Evolutionary conservation across 768 basidiomycete genomes (phyloP), one percentile per base, ranked within the genome.

Genomic region (Sarcomyxa edulis): DNA sequence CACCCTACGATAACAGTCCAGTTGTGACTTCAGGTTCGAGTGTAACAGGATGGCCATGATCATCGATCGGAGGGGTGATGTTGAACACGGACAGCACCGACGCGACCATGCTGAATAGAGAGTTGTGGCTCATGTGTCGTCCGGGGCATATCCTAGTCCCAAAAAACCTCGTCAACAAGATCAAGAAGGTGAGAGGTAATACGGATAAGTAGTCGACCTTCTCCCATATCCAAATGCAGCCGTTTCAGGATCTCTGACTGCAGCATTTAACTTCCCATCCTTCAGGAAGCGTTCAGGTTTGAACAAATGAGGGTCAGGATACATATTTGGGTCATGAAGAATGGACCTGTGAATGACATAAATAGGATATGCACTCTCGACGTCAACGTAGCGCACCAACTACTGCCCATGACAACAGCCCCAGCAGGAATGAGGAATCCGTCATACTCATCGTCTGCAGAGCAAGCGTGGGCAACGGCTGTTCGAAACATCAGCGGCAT

Each of bases 81-180:
- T 50, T 35, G 38, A 47, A 56, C 7, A 46, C 32, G 1, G 52
- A 42, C 7, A 56, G 36, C 1, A 49, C 31, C 2, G 49, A 49
- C 4, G 48, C 38, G 8, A 52, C 37, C 22, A 45, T 33, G n/a
- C 46, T 43, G 33, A 41, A 56, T 10, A 54, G 23, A 3, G 48
- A 38, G 9, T 47, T 43, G 33, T 48, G 27, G 9, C 25, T 43
- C 25, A 57, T 44, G 32, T 49, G 49, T 7, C 51, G 45, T 3
- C 55, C 55, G 6, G 55, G 55, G 28, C 55, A 56, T 22, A 48
- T 50, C 31, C 55, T 39, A 38, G n/a, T 7, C 15, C 21, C 22
- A 14, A n/a, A n/a, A n/a, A n/a, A n/a, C n/a, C n/a, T n/a, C n/a
- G n/a, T n/a, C 20, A 39, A 26, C 33, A 35, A 23, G 25, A 21